Conservation (phyloP, 140 eudicot genomes). For the Stevia rebaudiana region DNA sequence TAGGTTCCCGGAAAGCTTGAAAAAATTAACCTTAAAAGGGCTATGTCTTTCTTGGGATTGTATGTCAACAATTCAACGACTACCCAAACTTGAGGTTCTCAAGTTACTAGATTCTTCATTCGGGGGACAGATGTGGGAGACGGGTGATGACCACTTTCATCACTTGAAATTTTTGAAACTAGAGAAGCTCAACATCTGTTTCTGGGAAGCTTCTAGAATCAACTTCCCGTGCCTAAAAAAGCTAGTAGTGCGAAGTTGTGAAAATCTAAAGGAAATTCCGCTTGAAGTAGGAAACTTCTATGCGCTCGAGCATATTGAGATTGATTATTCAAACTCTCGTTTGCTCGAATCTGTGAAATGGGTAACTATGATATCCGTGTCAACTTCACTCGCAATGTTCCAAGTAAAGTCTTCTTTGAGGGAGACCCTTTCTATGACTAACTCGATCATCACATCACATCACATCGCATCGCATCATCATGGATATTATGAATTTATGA, state of each 20-base stretch:
- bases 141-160: slow-evolving; percentile 19
- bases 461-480: too few species aligned
- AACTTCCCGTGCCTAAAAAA: slow-evolving; percentile 24
- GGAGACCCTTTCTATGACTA: too few species aligned
- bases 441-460: too few species aligned
- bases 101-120: slow-evolving; percentile 23
- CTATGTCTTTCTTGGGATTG: slow-evolving; percentile 25
- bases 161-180: slow-evolving; percentile 27
- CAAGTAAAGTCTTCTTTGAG: too few species aligned
- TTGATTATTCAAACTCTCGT: slow-evolving; percentile 3
- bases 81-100: slow-evolving; percentile 37
- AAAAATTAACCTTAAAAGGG: slow-evolving; percentile 25
- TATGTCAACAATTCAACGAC: slow-evolving; percentile 21
- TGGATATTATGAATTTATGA: too few species aligned
- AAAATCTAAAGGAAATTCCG: slow-evolving; percentile 19
- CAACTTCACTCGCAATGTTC: too few species aligned
- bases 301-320: slow-evolving; percentile 25
- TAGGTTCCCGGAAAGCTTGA: slow-evolving; percentile 20
- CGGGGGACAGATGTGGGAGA: slow-evolving; percentile 28
- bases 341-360: slow-evolving; percentile 15
- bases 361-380: too few species aligned
- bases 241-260: slow-evolving; percentile 17
- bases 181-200: slow-evolving; percentile 18
- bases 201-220: slow-evolving; percentile 15
- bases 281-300: slow-evolving; percentile 12